Base-by-base conservation (phyloP, 495 filamentous ascomycete genomes). In the Penicillium waksmanii region DNA sequence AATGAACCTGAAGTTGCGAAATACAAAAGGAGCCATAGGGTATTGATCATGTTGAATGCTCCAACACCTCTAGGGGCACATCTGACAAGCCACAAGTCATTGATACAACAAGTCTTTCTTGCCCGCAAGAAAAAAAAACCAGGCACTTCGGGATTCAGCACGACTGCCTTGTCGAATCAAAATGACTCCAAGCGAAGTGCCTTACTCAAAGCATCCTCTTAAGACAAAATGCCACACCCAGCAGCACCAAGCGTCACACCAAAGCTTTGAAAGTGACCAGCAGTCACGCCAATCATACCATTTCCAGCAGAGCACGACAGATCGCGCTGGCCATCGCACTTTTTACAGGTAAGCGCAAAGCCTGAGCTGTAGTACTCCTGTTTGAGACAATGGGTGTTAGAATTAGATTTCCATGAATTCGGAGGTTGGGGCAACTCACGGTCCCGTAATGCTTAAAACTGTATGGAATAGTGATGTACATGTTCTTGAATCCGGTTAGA, bases 321-420 rank as follows among this genome's bases (percentile, higher is more conserved):
- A 42, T 75, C 72, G 18, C 72, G 72, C 57, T 75, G 58, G 5
- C 71, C 72, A 0, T 55, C 47, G 40, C 72, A 75, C 19, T 65
- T 57, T 10, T 65, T 35, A 40, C 48, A 58, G 25, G 57, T 66
- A 13, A 19, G n/a, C 17, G 51, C 12, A n/a, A 58, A 60, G 1
- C 72, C 72, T 13, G 54, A 61, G 62, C 71, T 73, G 38, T 75
- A 75, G 62, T 70, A 69, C 44, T 75, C 72, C 72, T 73, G 51
- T 35, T 1, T 33, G 23, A 3, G 8, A 19, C 12, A 52, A 8
- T 12, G 12, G 46, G 13, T 8, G 8, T 62, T 23, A 63, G n/a
- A 17, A 36, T 18, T 6, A 15, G 23, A 47, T 35, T 6, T 17
- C 2, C 17, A 44, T 9, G 2, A 3, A 8, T n/a, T 38, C 27